Evolutionary conservation across 164 flowering plant genomes (phyloP).

Genomic region (Cinnamomum micranthum): DNA sequence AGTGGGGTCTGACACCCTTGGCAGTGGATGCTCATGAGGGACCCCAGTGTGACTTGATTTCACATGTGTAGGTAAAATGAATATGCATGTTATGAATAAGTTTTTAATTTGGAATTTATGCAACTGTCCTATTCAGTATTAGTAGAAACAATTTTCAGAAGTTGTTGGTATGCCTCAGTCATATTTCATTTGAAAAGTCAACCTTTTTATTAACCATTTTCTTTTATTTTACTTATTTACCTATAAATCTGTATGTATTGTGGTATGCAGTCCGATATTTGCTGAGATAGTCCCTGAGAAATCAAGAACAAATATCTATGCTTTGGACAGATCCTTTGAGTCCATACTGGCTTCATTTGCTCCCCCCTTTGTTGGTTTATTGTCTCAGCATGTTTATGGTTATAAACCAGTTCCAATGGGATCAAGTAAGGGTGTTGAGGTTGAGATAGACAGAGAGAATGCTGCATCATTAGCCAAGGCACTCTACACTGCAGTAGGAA

Average conservation of each 20-base stretch:
- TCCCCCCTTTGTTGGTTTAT: constrained; percentile 82
- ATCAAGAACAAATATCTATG: constrained; percentile 86
- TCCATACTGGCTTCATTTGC: constrained; percentile 88
- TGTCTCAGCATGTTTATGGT: constrained; percentile 76
- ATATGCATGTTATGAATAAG: too few relatives aligned
- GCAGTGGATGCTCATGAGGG: too few relatives aligned
- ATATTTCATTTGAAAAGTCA: too few relatives aligned
- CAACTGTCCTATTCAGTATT: too few relatives aligned
- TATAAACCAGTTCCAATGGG: constrained; percentile 62
- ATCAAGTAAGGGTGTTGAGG: constrained; percentile 40
- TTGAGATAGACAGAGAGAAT: constrained; percentile 67
- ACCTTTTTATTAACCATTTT: not conserved
- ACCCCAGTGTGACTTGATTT: too few relatives aligned
- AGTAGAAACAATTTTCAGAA: too few relatives aligned
- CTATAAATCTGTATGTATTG: not conserved
- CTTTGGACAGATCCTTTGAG: constrained; percentile 85
- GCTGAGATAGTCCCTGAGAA: constrained; percentile 94
- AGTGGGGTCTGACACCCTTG: too few relatives aligned
- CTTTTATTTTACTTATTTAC: not conserved
- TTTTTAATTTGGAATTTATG: too few relatives aligned
- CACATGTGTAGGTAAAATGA: too few relatives aligned
- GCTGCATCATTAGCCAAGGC: constrained; percentile 85
- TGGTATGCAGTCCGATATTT: constrained; percentile 72
- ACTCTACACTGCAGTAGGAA: constrained; percentile 66
- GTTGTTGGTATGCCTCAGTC: too few relatives aligned